Conservation (phyloP, 2,329 filamentous ascomycete species). For the Fusarium guadeloupense region DNA sequence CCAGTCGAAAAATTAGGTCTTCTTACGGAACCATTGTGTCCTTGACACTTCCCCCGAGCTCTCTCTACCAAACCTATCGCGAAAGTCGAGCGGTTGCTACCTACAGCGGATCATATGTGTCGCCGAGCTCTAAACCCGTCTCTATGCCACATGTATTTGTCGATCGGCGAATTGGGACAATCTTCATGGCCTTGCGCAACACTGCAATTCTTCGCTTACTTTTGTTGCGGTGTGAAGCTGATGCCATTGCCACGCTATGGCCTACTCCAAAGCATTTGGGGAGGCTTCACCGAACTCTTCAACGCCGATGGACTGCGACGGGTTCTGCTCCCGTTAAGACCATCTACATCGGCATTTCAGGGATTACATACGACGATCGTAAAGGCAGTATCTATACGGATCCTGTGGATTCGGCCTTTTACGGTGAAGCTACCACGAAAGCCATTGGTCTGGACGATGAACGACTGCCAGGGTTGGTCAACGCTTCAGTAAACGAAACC, state of each 20-base stretch:
- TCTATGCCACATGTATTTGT: not conserved
- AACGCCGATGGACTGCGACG: not conserved
- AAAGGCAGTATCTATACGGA: too few species aligned
- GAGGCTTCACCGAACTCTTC: not conserved
- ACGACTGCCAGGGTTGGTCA: not conserved
- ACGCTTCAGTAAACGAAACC: not conserved
- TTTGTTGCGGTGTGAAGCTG: not conserved
- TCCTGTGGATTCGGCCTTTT: too few species aligned
- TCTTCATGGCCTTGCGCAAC: not conserved
- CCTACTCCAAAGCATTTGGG: not conserved
- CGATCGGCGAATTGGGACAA: not conserved
- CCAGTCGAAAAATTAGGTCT: not conserved
- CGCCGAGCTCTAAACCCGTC: too few species aligned
- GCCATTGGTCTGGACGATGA: not conserved
- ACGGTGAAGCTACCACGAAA: not conserved
- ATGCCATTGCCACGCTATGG: not conserved
- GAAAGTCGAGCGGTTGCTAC: not conserved
- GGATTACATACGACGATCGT: not conserved
- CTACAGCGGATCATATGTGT: not conserved
- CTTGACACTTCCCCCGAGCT: not conserved
- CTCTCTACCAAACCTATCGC: not conserved
- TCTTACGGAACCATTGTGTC: not conserved
- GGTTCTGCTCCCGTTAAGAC: not conserved
- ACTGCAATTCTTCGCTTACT: not conserved
- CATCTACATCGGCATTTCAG: not conserved